These are phyloP conservation scores for Trametes elegans DNA, from an alignment of 768 basidiomycete species.

Conservation along the genomic window DNA sequence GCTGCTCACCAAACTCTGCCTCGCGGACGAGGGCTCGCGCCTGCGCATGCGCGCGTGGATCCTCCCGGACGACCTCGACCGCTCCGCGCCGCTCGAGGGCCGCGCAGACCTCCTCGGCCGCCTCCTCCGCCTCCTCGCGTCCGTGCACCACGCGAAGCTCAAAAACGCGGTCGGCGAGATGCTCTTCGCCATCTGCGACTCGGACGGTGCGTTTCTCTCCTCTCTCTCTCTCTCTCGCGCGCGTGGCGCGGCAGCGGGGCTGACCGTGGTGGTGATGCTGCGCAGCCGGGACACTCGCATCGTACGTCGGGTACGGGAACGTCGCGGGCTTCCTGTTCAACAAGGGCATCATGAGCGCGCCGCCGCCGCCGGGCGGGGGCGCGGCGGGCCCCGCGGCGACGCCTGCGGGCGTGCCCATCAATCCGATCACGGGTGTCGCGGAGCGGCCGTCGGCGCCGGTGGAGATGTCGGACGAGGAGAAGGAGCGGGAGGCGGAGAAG, in stretches of 20 bases:
- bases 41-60: conserved; percentile 62
- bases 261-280: neutral
- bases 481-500: conserved; percentile 89
- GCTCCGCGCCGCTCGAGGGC: conserved; percentile 70
- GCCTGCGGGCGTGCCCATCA: conserved; percentile 49
- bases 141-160: conserved; percentile 69
- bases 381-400: conserved; percentile 33
- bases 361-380: conserved; percentile 35
- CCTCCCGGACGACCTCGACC: conserved; percentile 77
- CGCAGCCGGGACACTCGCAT: conserved; percentile 67
- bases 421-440: conserved; percentile 85
- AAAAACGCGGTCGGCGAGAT: conserved; percentile 85
- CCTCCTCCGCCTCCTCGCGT: conserved; percentile 71
- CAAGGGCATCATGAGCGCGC: conserved; percentile 76
- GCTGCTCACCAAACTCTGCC: conserved; percentile 68
- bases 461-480: conserved; percentile 93
- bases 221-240: neutral
- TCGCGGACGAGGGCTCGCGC: conserved; percentile 58
- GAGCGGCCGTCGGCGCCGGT: conserved; percentile 37
- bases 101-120: conserved; percentile 76
- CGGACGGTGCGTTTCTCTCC: conserved; percentile 49
- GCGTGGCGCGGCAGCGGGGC: neutral
- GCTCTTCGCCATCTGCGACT: conserved; percentile 79
- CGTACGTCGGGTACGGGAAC: conserved; percentile 90
- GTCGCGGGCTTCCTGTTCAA: conserved; percentile 93